Base-by-base conservation (phyloP, 1,284 basidiomycete species). In the Leccinum angustisporum region DNA sequence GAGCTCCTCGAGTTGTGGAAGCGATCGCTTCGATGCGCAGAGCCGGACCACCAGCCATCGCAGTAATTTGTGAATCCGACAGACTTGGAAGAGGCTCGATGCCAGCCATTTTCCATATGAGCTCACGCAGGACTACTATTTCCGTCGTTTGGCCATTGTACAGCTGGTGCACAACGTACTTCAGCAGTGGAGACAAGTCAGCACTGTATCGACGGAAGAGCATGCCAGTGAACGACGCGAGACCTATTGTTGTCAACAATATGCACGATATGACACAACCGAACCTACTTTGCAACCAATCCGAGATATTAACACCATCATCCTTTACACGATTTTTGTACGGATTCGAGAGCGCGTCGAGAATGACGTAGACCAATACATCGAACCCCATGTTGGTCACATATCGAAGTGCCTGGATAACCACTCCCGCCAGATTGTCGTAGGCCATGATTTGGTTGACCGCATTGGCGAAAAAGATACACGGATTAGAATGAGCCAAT, bases 381-480 rank as follows among this genome's bases (percentile, higher is more conserved):
- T 99, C 97, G 72, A 95, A 97, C 30, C 94, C 94, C 83, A 99
- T 90, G 65, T 88, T 88, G 2, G 92, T 95, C 63, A 96, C 86
- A 77, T 93, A 97, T 71, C 92, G 85, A 66, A 95, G 82, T n/a
- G 91, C 90, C 67, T 95, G 94, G 43, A 98, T 92, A 60, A 99
- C 89, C 34, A 95, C 93, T 53, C 86, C 84, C 16, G 94, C 94
- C 64, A 99, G 81, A 75, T 98, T 99, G 70, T 97, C 94, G 72
- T 99, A 99, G 18, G 94, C 90, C 87, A 96, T 96, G 62, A 98
- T 91, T 77, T 99, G 97, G 66, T 91, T 89, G 57, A 99, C 88
- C 0, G 92, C 94, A 62, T 92, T 92, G 14, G 85, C 78, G 79
- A 98, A 99, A 68, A 99, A 88, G 58, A 97, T 90, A 66, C 87